phyloP scores from a whole-genome alignment of 306 rosid species.

The Fagus sylvatica region DNA sequence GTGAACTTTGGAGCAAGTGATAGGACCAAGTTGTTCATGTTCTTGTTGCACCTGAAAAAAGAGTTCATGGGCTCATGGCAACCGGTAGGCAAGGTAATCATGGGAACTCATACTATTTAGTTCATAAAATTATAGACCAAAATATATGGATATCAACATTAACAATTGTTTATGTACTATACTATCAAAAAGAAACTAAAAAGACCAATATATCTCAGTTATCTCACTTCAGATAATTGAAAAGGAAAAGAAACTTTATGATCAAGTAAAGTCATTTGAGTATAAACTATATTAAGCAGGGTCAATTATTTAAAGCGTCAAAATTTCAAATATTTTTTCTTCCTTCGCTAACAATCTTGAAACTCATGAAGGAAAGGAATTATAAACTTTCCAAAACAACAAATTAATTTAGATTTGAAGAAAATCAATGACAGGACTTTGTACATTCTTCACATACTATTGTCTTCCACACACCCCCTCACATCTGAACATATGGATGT shows the following conservation, averaged over 20 bases:
- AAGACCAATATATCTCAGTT: background rate
- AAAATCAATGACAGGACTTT: background rate
- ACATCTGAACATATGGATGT: background rate
- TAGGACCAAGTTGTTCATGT: constrained; percentile 84
- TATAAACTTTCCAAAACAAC: background rate
- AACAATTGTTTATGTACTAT: background rate
- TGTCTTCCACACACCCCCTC: background rate
- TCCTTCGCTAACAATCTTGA: background rate
- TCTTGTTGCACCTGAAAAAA: constrained; percentile 80
- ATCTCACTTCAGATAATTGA: background rate
- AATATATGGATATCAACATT: background rate
- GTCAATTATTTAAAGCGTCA: background rate
- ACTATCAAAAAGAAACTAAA: background rate
- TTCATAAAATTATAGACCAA: background rate
- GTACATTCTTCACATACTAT: background rate
- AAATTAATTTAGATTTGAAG: background rate
- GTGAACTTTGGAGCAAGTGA: constrained; percentile 76
- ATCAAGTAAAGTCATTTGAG: background rate
- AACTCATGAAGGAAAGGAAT: background rate
- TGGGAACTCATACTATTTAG: background rate
- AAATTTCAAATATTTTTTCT: background rate
- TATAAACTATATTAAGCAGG: background rate
- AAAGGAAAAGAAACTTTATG: background rate
- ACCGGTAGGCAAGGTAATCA: background rate
- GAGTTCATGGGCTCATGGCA: background rate